phyloP scores from a whole-genome alignment of 495 filamentous ascomycete genomes.

The Penicillium bialowiezense region DNA sequence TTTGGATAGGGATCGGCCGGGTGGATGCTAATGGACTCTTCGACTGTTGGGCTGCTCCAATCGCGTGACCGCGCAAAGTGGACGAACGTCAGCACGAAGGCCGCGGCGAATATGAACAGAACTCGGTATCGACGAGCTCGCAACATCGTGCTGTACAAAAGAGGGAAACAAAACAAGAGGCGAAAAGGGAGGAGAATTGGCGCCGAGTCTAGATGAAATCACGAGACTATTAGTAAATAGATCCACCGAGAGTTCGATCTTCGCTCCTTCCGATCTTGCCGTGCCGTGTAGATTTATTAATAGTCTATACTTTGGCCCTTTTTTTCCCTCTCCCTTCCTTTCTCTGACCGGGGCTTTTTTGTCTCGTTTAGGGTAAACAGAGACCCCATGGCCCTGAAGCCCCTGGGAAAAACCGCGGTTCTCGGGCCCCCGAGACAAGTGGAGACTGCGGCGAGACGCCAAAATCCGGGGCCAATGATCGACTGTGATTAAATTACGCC shows the following conservation, averaged over 20 bases:
- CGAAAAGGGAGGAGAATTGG: background rate
- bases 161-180: conserved; percentile 1
- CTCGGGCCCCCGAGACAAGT: background rate
- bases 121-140: conserved; percentile 75
- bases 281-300: too few relatives aligned
- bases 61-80: conserved; percentile 53
- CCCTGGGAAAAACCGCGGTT: background rate
- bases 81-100: conserved; percentile 62
- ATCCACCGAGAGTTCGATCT: conserved; percentile 8
- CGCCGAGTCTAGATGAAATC: conserved; percentile 6
- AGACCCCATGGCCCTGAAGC: background rate
- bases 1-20: conserved; percentile 4
- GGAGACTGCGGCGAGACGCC: background rate
- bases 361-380: background rate
- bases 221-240: conserved; percentile 4
- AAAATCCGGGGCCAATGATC: conserved; percentile 10
- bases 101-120: conserved; percentile 65
- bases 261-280: background rate
- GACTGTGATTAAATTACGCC: background rate
- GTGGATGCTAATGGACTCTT: conserved; percentile 7
- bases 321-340: too few relatives aligned
- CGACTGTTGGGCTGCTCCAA: conserved; percentile 17
- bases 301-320: too few relatives aligned
- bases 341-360: too few relatives aligned
- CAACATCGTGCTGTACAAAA: conserved; percentile 54